Percentiles rank a stretch among this genome's conserved stretches.
These are phyloP conservation scores for Aspergillus homomorphus DNA, from an alignment of 495 filamentous ascomycete genomes.

Conservation along the genomic window DNA sequence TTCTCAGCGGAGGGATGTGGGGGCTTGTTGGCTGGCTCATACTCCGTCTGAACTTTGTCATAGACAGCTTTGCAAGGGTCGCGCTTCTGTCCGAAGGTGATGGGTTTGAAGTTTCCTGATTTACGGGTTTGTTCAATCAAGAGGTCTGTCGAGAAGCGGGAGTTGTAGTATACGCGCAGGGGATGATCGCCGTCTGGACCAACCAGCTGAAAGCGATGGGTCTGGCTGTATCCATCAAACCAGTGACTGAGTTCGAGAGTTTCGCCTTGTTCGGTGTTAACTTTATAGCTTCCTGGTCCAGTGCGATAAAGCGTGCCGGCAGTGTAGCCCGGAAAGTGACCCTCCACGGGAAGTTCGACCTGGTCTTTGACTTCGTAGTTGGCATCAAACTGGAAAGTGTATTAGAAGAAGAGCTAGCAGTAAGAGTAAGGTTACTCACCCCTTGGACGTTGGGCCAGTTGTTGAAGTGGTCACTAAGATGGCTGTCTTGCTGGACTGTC, in stretches of 20 bases:
- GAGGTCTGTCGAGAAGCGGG: constrained; percentile 59
- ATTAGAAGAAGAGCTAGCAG: neutral
- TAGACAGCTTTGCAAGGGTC: constrained; percentile 71
- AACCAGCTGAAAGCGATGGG: constrained; percentile 67
- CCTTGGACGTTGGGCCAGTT: constrained; percentile 36
- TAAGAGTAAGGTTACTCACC: constrained; percentile 14
- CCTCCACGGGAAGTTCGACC: constrained; percentile 47
- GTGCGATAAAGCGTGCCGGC: constrained; percentile 69
- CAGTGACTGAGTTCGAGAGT: constrained; percentile 63
- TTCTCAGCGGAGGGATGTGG: constrained; percentile 42
- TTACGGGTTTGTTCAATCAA: constrained; percentile 52
- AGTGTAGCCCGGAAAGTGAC: constrained; percentile 50
- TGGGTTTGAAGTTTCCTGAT: constrained; percentile 40
- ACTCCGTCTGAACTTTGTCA: constrained; percentile 60
- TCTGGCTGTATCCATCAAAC: constrained; percentile 78
- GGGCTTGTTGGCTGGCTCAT: constrained; percentile 14
- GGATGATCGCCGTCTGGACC: constrained; percentile 23
- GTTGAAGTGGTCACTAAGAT: constrained; percentile 19
- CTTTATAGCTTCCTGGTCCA: constrained; percentile 60
- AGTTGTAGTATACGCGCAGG: constrained; percentile 63
- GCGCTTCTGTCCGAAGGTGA: constrained; percentile 60
- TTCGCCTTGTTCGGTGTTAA: constrained; percentile 53
- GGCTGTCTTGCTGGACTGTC: neutral
- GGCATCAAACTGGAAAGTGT: constrained; percentile 47
- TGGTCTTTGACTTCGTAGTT: constrained; percentile 46